These are phyloP conservation scores for Oryza meridionalis DNA, from an alignment of 176 grass and related monocot species.

Conservation along the genomic window DNA sequence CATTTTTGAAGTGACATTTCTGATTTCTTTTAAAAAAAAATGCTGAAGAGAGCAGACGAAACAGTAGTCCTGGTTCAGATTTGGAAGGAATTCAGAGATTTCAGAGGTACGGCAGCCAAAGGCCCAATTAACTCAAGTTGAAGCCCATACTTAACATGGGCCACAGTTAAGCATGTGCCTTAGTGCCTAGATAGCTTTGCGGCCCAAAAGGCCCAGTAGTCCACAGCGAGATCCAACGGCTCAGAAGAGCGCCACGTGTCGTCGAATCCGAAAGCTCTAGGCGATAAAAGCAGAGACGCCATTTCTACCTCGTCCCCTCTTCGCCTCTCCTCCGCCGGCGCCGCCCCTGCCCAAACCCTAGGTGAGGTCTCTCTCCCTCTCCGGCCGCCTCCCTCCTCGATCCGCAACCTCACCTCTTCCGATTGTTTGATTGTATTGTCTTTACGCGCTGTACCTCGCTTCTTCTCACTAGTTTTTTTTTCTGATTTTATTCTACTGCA, in stretches of 20 bases:
- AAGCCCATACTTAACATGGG: not conserved
- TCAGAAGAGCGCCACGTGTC: not conserved
- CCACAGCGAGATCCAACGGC: not conserved
- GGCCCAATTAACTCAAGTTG: not conserved
- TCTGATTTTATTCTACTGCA: not conserved
- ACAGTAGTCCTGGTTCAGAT: not conserved
- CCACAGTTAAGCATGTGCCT: not conserved
- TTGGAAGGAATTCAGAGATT: too few species aligned
- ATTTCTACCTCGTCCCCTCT: not conserved
- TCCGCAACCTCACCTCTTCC: not conserved
- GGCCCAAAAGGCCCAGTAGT: not conserved
- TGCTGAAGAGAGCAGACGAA: not conserved
- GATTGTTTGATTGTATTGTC: not conserved
- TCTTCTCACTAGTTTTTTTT: not conserved
- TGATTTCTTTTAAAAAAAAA: too few species aligned
- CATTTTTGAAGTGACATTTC: too few species aligned
- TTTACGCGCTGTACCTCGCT: not conserved
- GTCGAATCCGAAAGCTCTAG: not conserved
- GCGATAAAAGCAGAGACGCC: constrained; percentile 18
- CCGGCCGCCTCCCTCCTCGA: not conserved
- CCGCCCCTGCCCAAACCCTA: not conserved
- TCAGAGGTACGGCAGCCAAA: not conserved
- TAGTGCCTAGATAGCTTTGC: not conserved
- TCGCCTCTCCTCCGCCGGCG: not conserved
- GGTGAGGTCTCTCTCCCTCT: not conserved